Evolutionary conservation across 306 rosid genomes (phyloP).

Genomic region (Lathyrus tuberosus): DNA sequence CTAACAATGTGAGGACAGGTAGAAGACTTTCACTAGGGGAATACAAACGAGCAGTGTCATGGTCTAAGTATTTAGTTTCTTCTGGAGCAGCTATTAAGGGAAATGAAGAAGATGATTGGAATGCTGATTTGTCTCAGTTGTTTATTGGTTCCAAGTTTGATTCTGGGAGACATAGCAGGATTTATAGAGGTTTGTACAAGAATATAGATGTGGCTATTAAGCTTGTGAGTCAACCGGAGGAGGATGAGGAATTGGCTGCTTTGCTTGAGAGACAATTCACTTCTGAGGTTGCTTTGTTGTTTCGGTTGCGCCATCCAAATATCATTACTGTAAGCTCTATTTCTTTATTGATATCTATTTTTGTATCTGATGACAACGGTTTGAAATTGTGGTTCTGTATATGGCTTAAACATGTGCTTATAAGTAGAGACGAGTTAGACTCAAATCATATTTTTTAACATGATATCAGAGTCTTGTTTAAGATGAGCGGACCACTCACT

Average conservation of each 20-base stretch:
- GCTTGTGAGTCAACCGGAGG: slow-evolving; percentile 90
- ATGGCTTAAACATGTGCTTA: too few species aligned
- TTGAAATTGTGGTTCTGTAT: background rate
- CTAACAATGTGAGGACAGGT: slow-evolving; percentile 59
- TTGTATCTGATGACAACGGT: background rate
- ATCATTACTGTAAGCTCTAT: slow-evolving; percentile 78
- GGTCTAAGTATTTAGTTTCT: slow-evolving; percentile 92
- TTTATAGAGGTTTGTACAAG: slow-evolving; percentile 92
- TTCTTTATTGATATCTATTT: background rate
- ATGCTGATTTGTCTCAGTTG: slow-evolving; percentile 91
- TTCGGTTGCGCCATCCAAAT: slow-evolving; percentile 81
- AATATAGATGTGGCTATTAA: slow-evolving; percentile 92
- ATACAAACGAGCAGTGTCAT: slow-evolving; percentile 85
- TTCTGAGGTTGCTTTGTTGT: slow-evolving; percentile 89
- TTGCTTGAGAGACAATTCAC: slow-evolving; percentile 75
- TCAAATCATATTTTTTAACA: too few species aligned
- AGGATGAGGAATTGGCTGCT: slow-evolving; percentile 75
- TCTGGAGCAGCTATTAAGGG: slow-evolving; percentile 93
- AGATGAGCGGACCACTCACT: too few species aligned
- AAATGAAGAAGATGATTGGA: slow-evolving; percentile 85
- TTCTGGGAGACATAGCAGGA: slow-evolving; percentile 89
- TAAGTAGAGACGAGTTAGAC: too few species aligned
- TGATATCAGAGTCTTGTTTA: too few species aligned
- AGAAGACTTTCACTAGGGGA: slow-evolving; percentile 85
- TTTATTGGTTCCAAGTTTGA: slow-evolving; percentile 88